A percentile compares a stretch with the other conserved stretches of the same genome.
Evolutionary conservation across 306 rosid species (phyloP).

Genomic region (Inga oerstediana): DNA sequence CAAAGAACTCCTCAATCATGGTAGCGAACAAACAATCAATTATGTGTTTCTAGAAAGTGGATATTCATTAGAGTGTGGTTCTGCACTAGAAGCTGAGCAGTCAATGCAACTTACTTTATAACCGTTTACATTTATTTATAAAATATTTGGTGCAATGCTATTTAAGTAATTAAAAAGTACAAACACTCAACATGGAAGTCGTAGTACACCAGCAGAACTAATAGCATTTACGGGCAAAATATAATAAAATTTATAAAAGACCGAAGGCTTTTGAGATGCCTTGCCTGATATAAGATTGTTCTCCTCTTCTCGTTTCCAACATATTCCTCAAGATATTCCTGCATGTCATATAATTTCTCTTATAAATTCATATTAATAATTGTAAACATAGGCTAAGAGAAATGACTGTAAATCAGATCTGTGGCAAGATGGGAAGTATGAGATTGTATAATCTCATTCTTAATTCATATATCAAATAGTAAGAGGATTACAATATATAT

Average conservation of each 20-base stretch:
- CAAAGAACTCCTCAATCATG: not conserved
- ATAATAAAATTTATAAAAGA: not conserved
- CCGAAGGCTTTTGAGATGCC: conserved; percentile 19
- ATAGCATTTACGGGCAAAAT: not conserved
- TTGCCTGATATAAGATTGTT: conserved; percentile 74
- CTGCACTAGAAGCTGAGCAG: not conserved
- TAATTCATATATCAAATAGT: no score
- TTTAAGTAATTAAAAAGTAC: conserved; percentile 7
- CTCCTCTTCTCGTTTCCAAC: conserved; percentile 74
- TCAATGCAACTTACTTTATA: conserved; percentile 1
- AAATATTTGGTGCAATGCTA: not conserved
- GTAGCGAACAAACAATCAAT: not conserved
- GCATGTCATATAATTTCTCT: conserved; percentile 33
- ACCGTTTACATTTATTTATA: not conserved
- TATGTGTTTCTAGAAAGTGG: not conserved
- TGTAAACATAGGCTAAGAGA: conserved; percentile 3
- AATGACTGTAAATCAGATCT: not conserved
- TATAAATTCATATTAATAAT: conserved; percentile 12
- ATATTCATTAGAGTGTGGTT: not conserved
- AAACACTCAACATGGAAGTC: conserved; percentile 12
- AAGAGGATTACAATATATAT: no score
- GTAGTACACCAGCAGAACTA: conserved; percentile 12
- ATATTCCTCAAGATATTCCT: conserved; percentile 93
- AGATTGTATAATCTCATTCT: no score
- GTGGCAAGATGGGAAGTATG: not conserved